Evolutionary conservation across 148 eudicot genomes (phyloP).

Genomic region (Rhododendron ferrugineum): DNA sequence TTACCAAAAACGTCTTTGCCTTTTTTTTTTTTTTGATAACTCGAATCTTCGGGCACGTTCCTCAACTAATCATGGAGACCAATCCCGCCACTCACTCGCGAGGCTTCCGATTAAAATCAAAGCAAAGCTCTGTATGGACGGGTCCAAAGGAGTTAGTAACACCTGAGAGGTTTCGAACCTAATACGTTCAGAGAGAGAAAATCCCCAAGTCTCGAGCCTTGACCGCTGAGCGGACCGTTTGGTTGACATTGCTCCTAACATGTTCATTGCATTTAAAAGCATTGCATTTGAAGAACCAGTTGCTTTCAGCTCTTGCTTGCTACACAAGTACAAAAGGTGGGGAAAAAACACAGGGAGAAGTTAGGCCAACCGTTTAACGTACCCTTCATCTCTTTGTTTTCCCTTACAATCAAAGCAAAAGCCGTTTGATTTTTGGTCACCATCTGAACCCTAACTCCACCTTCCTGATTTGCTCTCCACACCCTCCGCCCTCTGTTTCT

Average conservation of each 20-base stretch:
- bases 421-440: conserved; percentile 90
- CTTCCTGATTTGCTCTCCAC: conserved; percentile 42
- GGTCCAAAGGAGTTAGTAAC: no score
- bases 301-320: conserved; percentile 29
- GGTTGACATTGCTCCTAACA: not conserved
- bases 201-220: no score
- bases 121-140: no score
- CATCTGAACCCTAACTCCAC: conserved; percentile 66
- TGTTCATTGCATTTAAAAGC: not conserved
- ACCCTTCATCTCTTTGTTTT: conserved; percentile 6
- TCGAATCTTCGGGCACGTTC: no score
- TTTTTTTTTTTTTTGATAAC: no score
- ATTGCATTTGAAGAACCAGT: not conserved
- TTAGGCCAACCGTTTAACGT: conserved; percentile 46
- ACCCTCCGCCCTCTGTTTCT: conserved; percentile 18
- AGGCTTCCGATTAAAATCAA: no score
- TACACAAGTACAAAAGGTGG: not conserved
- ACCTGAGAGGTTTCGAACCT: no score
- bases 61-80: no score
- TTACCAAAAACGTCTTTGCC: not conserved
- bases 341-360: conserved; percentile 14
- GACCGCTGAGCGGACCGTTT: no score
- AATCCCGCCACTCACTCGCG: no score
- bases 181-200: no score
- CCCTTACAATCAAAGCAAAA: conserved; percentile 70